Conservation (phyloP, 768 basidiomycete species). For the Suillus occidentalis region DNA sequence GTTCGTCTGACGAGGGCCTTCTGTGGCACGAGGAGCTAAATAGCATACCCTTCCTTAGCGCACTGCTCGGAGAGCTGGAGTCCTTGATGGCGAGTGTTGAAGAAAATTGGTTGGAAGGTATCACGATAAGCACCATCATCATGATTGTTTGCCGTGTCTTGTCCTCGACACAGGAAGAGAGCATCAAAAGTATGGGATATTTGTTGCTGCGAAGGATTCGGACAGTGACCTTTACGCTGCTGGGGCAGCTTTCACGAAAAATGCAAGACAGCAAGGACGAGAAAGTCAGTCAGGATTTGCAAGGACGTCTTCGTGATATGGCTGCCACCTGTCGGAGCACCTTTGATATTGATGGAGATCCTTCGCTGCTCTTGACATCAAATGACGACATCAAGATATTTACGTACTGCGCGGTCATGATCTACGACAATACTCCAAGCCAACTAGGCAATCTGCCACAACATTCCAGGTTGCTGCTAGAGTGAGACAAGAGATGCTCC, state of each 20-base stretch:
- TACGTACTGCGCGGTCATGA: slow-evolving; percentile 23
- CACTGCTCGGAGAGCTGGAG: slow-evolving; percentile 38
- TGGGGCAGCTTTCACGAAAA: slow-evolving; percentile 29
- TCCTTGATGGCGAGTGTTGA: slow-evolving; percentile 34
- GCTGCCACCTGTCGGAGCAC: slow-evolving; percentile 40
- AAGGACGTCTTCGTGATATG: slow-evolving; percentile 34
- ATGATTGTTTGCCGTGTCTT: slow-evolving; percentile 39
- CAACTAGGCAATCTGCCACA: slow-evolving; percentile 8
- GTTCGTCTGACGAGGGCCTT: slow-evolving; percentile 15
- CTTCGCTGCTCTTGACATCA: slow-evolving; percentile 18
- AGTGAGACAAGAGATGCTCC: slow-evolving; percentile 34
- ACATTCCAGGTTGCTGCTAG: slow-evolving; percentile 21
- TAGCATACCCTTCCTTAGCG: slow-evolving; percentile 33
- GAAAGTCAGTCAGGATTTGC: slow-evolving; percentile 14
- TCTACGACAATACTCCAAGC: slow-evolving; percentile 27
- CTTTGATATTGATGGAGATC: slow-evolving; percentile 24
- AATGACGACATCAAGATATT: slow-evolving; percentile 24
- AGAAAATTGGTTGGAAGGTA: slow-evolving; percentile 42
- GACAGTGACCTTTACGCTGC: slow-evolving; percentile 34
- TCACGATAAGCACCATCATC: slow-evolving; percentile 34
- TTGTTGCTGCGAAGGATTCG: slow-evolving; percentile 34
- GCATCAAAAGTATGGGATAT: slow-evolving; percentile 19
- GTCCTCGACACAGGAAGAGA: slow-evolving; percentile 17
- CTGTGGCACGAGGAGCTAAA: slow-evolving; percentile 44
- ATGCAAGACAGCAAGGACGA: slow-evolving; percentile 17